Percentiles rank a stretch among this genome's conserved stretches.
Evolutionary conservation across 306 rosid species (phyloP).

Genomic region (Leucaena leucocephala): DNA sequence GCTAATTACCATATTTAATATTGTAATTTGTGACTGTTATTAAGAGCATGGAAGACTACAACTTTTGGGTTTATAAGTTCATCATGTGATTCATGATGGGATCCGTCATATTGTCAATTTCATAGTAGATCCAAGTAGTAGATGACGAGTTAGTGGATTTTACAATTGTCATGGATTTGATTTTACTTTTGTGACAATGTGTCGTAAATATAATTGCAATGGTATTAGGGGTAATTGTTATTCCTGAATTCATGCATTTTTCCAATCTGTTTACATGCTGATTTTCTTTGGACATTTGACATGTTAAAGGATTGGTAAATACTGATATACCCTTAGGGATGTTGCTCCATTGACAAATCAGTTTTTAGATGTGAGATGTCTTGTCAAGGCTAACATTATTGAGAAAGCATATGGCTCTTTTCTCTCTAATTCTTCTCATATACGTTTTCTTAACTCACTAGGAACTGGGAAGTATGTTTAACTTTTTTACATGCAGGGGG

Average conservation of each 20-base stretch:
- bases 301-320: not conserved
- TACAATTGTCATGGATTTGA: not conserved
- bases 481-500: conserved; percentile 47
- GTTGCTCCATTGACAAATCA: conserved; percentile 17
- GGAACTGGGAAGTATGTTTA: not conserved
- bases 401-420: not conserved
- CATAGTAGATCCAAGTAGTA: not conserved
- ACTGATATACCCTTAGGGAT: not conserved
- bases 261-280: not conserved
- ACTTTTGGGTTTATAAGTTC: not conserved
- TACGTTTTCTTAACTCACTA: conserved; percentile 5
- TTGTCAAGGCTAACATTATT: conserved; percentile 20
- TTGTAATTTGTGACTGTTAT: not conserved
- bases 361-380: conserved; percentile 17
- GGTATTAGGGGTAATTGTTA: not conserved
- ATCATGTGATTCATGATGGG: not conserved
- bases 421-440: not conserved
- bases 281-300: conserved; percentile 6
- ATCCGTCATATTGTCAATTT: not conserved
- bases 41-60: not conserved
- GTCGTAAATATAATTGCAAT: conserved; percentile 2
- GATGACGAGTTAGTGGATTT: not conserved
- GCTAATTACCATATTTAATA: not conserved
- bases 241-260: not conserved
- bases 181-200: not conserved